These are phyloP conservation scores for Colletotrichum sp. DNA, from an alignment of 2,329 filamentous ascomycete species.

Conservation along the genomic window DNA sequence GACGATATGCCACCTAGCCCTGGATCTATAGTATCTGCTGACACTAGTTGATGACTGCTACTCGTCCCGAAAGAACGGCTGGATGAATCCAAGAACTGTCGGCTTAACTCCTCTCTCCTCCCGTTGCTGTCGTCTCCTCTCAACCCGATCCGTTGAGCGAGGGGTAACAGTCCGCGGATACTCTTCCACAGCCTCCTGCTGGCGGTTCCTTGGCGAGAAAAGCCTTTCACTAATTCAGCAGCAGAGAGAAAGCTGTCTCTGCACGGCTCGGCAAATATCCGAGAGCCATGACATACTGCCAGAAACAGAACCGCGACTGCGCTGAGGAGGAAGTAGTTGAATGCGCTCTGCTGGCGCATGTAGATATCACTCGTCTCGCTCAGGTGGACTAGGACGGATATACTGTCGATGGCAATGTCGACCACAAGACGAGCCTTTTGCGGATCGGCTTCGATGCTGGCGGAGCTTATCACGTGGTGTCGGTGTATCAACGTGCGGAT, in stretches of 20 bases:
- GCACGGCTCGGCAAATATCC: conserved; percentile 41
- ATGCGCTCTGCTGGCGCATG: conserved; percentile 40
- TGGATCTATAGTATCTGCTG: not conserved
- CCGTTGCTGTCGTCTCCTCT: not conserved
- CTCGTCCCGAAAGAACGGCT: not conserved
- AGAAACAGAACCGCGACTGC: conserved; percentile 44
- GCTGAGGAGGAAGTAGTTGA: conserved; percentile 46
- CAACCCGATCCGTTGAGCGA: conserved; percentile 31
- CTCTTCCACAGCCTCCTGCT: conserved; percentile 41
- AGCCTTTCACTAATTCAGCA: conserved; percentile 33
- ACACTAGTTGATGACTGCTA: not conserved
- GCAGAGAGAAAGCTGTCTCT: conserved; percentile 36
- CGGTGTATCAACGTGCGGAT: conserved; percentile 48
- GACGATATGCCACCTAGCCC: not conserved
- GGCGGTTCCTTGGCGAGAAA: conserved; percentile 34
- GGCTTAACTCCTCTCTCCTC: not conserved
- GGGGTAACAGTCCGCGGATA: conserved; percentile 36
- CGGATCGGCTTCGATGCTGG: conserved; percentile 39
- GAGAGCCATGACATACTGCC: conserved; percentile 49
- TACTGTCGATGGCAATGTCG: conserved; percentile 35
- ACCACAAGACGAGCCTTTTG: conserved; percentile 42
- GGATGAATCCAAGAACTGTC: not conserved
- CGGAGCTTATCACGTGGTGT: conserved; percentile 43
- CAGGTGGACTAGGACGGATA: conserved; percentile 41
- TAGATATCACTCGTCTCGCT: conserved; percentile 40